Evolutionary conservation across 345 rosid genomes (phyloP).

Genomic region (Cardiospermum halicacabum): DNA sequence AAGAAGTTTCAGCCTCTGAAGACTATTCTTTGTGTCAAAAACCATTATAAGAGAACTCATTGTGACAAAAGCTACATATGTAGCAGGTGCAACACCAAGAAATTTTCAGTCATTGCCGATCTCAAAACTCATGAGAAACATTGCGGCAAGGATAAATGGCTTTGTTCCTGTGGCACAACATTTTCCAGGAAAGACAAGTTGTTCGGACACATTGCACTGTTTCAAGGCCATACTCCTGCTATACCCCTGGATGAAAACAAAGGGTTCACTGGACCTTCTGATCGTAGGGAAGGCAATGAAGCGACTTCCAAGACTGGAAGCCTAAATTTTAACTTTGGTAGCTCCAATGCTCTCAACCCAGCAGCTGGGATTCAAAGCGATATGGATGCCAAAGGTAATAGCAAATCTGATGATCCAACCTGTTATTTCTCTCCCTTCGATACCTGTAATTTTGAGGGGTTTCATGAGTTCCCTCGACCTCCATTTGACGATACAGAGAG

Average conservation of each 20-base stretch:
- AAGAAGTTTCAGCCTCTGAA: conserved; percentile 95
- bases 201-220: conserved; percentile 87
- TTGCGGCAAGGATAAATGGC: conserved; percentile 96
- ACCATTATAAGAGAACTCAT: conserved; percentile 94
- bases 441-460: conserved; percentile 68
- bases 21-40: conserved; percentile 85
- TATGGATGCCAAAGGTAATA: conserved; percentile 46
- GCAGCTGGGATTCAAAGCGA: conserved; percentile 27
- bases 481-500: conserved; percentile 77
- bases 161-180: conserved; percentile 95
- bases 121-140: conserved; percentile 98
- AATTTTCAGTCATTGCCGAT: conserved; percentile 90
- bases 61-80: conserved; percentile 92
- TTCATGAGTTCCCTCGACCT: conserved; percentile 75
- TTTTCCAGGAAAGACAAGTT: conserved; percentile 98
- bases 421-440: conserved; percentile 72
- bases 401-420: conserved; percentile 53
- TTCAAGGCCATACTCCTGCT: conserved; percentile 98
- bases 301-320: conserved; percentile 32
- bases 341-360: conserved; percentile 23
- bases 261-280: conserved; percentile 34
- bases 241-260: conserved; percentile 71
- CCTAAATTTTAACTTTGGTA: conserved; percentile 33
- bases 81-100: conserved; percentile 92
- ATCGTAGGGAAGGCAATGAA: conserved; percentile 35